Percentiles rank a stretch among this genome's conserved stretches.
These are phyloP conservation scores for Tulasnella sp. DNA, from an alignment of 768 basidiomycete species.

Conservation along the genomic window DNA sequence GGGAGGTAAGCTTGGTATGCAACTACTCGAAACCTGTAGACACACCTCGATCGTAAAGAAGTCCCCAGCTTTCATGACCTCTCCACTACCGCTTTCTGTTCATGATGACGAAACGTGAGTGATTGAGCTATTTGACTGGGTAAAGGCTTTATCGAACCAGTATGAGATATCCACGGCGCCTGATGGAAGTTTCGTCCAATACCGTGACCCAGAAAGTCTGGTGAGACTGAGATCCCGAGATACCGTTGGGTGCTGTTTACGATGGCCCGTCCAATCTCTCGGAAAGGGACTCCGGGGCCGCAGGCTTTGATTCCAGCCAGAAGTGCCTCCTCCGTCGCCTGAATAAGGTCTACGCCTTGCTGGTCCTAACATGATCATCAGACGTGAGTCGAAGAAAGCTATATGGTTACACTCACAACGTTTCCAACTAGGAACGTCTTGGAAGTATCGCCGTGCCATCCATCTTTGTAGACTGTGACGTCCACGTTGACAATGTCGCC, in stretches of 20 bases:
- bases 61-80: conserved; percentile 69
- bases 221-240: conserved; percentile 49
- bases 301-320: conserved; percentile 62
- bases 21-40: not conserved
- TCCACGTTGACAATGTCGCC: conserved; percentile 87
- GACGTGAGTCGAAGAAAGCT: not conserved
- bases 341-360: conserved; percentile 52
- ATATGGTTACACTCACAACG: conserved; percentile 37
- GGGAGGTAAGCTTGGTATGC: not conserved
- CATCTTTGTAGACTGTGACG: conserved; percentile 70
- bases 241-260: conserved; percentile 30
- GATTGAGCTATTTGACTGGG: not conserved
- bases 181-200: conserved; percentile 75
- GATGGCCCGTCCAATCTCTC: conserved; percentile 61
- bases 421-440: conserved; percentile 70
- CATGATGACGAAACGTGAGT: not conserved
- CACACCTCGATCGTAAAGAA: conserved; percentile 86
- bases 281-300: conserved; percentile 58
- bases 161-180: conserved; percentile 73
- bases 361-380: conserved; percentile 41
- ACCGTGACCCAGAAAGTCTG: conserved; percentile 74
- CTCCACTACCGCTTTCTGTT: conserved; percentile 82
- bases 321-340: conserved; percentile 51
- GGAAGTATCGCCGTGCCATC: conserved; percentile 86
- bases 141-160: conserved; percentile 34